Conservation (phyloP, 2,329 filamentous ascomycete genomes). For the Hymenoscyphus scutula region DNA sequence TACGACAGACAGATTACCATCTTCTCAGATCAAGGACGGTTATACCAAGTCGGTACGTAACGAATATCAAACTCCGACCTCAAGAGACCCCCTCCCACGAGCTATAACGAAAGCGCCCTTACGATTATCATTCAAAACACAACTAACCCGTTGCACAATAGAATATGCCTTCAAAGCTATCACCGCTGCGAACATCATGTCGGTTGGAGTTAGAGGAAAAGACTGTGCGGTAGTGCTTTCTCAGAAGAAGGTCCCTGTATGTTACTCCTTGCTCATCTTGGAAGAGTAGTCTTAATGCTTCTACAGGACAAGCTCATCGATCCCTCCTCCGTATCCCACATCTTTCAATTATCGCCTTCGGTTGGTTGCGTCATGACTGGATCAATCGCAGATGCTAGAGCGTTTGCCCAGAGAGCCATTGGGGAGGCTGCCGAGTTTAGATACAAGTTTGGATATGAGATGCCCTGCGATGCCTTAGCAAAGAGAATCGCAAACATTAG, state of each 20-base stretch:
- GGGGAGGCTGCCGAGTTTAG: conserved; percentile 95
- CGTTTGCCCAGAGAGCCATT: conserved; percentile 87
- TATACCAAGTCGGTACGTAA: conserved; percentile 97
- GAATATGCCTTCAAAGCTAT: conserved; percentile 99
- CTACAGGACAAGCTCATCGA: conserved; percentile 96
- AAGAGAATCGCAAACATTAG: conserved; percentile 99
- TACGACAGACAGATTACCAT: conserved; percentile 99
- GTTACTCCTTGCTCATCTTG: conserved; percentile 38
- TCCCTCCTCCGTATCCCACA: conserved; percentile 91
- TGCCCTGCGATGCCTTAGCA: conserved; percentile 95
- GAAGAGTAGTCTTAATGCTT: conserved; percentile 20
- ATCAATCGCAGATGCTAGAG: conserved; percentile 94
- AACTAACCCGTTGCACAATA: conserved; percentile 41
- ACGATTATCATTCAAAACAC: conserved; percentile 9
- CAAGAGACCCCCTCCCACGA: not conserved
- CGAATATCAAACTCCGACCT: not conserved
- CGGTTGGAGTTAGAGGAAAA: conserved; percentile 92
- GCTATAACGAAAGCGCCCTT: not conserved
- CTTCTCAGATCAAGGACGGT: conserved; percentile 96
- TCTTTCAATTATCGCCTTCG: conserved; percentile 94
- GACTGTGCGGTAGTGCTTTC: conserved; percentile 95
- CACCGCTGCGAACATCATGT: conserved; percentile 98
- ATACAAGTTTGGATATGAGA: conserved; percentile 99
- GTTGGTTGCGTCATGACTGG: conserved; percentile 98
- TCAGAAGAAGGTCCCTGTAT: conserved; percentile 98